A percentile compares a stretch with the other conserved stretches of the same genome.
Evolutionary conservation across 495 filamentous ascomycete species (phyloP).

Genomic region (Ramalina peruviana): DNA sequence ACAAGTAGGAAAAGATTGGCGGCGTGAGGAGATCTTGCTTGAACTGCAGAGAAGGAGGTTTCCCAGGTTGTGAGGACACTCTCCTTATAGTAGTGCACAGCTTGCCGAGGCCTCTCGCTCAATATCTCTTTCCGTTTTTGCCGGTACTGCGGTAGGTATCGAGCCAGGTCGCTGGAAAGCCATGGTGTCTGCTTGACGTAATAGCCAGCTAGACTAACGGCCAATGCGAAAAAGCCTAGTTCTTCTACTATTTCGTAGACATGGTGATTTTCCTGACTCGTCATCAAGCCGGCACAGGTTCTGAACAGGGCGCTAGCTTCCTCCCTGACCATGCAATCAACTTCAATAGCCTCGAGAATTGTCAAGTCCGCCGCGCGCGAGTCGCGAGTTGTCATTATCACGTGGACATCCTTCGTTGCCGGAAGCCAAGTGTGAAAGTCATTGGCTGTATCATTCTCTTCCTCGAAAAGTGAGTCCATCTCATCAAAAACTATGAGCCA

Average conservation of each 20-base stretch:
- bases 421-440: not conserved
- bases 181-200: constrained; percentile 2
- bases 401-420: not conserved
- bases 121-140: constrained; percentile 3
- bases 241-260: constrained; percentile 3
- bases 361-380: not conserved
- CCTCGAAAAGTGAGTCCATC: not conserved
- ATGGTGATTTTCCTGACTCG: not conserved
- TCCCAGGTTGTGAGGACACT: constrained; percentile 4
- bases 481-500: constrained; percentile 2
- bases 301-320: constrained; percentile 3
- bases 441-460: not conserved
- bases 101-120: not conserved
- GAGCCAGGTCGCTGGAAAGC: not conserved
- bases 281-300: not conserved
- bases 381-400: constrained; percentile 1
- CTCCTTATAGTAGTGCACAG: constrained; percentile 1
- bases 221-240: not conserved
- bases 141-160: constrained; percentile 4
- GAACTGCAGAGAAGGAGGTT: not conserved
- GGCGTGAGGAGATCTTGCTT: not conserved
- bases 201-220: not conserved
- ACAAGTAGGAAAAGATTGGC: no score
- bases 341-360: not conserved
- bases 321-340: not conserved